A percentile compares a stretch with the other conserved stretches of the same genome.
Conservation (phyloP, 148 eudicot species). For the Silene latifolia region DNA sequence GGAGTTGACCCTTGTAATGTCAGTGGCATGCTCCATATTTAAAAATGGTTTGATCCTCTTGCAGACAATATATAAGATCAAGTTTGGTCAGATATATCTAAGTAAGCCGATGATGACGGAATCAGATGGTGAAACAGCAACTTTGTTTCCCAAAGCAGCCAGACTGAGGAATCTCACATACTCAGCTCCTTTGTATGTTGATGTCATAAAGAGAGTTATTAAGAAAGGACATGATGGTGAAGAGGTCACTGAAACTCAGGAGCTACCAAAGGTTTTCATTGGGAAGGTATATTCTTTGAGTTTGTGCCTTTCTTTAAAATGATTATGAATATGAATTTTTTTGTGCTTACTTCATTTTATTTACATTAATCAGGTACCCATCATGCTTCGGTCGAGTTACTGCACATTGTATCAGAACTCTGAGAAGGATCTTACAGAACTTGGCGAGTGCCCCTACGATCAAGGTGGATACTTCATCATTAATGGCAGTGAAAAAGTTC, state of each 20-base stretch:
- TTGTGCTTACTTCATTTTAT: neutral
- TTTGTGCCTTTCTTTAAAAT: neutral
- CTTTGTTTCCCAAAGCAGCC: slow-evolving; percentile 96
- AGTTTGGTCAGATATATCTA: slow-evolving; percentile 88
- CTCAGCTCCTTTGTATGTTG: slow-evolving; percentile 96
- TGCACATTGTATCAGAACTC: slow-evolving; percentile 91
- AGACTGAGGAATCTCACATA: slow-evolving; percentile 91
- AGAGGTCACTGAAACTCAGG: slow-evolving; percentile 86
- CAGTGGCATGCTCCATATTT: neutral
- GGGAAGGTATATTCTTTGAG: slow-evolving; percentile 60
- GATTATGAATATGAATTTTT: neutral
- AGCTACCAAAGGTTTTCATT: slow-evolving; percentile 89
- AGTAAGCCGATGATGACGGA: slow-evolving; percentile 99
- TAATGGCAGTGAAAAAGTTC: slow-evolving; percentile 98
- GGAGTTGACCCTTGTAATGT: neutral
- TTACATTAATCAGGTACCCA: slow-evolving; percentile 62
- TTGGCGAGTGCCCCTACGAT: slow-evolving; percentile 97
- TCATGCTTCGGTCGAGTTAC: slow-evolving; percentile 98
- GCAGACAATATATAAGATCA: slow-evolving; percentile 94
- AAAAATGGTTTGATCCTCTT: slow-evolving; percentile 15
- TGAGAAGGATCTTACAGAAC: slow-evolving; percentile 97
- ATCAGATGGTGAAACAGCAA: slow-evolving; percentile 98
- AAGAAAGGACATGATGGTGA: slow-evolving; percentile 98
- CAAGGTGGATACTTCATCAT: slow-evolving; percentile 99
- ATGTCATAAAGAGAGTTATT: slow-evolving; percentile 76